phyloP scores from a whole-genome alignment of 805 yeast genomes.

The Candida krabiensis region DNA sequence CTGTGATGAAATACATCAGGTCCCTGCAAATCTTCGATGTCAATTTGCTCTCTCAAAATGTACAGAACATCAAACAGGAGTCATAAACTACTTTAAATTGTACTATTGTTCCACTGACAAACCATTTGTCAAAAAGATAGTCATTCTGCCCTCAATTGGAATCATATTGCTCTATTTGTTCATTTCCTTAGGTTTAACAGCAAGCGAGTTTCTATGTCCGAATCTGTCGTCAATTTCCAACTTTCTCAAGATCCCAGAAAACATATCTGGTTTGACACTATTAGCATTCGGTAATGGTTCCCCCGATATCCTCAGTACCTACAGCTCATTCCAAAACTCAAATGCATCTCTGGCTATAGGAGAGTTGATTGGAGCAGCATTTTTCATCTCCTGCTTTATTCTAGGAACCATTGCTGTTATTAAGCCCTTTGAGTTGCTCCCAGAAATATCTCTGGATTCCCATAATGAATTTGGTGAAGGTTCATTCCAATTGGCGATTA shows the following conservation, averaged over 20 bases:
- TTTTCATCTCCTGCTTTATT: conserved; percentile 76
- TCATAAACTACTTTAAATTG: conserved; percentile 27
- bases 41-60: conserved; percentile 29
- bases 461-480: conserved; percentile 8
- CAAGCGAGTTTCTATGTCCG: conserved; percentile 83
- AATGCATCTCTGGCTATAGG: conserved; percentile 81
- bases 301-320: conserved; percentile 86
- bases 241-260: conserved; percentile 66
- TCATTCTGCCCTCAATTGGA: conserved; percentile 22
- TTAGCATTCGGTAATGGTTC: conserved; percentile 92
- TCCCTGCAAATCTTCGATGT: conserved; percentile 29
- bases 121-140: conserved; percentile 9
- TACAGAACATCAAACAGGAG: conserved; percentile 26
- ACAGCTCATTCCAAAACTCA: conserved; percentile 69
- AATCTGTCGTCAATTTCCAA: conserved; percentile 71
- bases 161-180: conserved; percentile 44
- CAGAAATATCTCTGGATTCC: no score
- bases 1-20: conserved; percentile 22
- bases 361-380: conserved; percentile 88
- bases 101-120: conserved; percentile 31
- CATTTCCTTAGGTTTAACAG: conserved; percentile 71
- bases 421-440: conserved; percentile 57
- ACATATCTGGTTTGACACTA: conserved; percentile 83
- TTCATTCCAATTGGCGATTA: conserved; percentile 12
- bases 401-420: conserved; percentile 75